A percentile compares a stretch with the other conserved stretches of the same genome.
phyloP scores from a whole-genome alignment of 75 land plant genomes.

The Pinus tabuliformis region DNA sequence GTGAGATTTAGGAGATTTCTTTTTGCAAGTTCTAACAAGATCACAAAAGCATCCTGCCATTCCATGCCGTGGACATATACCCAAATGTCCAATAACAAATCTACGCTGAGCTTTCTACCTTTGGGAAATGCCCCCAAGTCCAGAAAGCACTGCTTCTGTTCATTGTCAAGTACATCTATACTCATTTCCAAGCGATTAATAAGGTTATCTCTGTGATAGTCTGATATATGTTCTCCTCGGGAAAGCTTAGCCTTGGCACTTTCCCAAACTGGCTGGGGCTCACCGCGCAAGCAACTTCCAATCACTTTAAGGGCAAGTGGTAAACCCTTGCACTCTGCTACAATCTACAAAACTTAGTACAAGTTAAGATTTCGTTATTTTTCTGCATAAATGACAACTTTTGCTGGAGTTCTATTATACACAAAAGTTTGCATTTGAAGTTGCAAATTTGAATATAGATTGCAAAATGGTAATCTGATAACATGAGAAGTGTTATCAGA shows the following conservation, averaged over 20 bases:
- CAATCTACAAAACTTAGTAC: no score
- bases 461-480: no score
- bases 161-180: neutral
- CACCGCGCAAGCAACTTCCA: neutral
- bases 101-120: neutral
- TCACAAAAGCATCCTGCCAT: neutral
- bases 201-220: neutral
- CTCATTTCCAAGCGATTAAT: neutral
- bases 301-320: neutral
- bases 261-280: neutral
- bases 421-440: fast-evolving
- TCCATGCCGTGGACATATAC: neutral
- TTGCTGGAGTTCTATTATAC: no score
- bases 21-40: neutral
- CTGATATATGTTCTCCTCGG: neutral
- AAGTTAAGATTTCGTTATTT: no score
- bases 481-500: no score
- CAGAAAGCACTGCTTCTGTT: neutral
- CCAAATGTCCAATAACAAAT: neutral
- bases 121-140: neutral
- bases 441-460: no score
- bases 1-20: neutral
- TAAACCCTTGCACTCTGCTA: neutral
- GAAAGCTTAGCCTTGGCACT: neutral
- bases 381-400: no score